Percentiles rank a stretch among this genome's conserved stretches.
These are phyloP conservation scores for Telopea speciosissima DNA, from an alignment of 177 flowering plant genomes.

Conservation along the genomic window DNA sequence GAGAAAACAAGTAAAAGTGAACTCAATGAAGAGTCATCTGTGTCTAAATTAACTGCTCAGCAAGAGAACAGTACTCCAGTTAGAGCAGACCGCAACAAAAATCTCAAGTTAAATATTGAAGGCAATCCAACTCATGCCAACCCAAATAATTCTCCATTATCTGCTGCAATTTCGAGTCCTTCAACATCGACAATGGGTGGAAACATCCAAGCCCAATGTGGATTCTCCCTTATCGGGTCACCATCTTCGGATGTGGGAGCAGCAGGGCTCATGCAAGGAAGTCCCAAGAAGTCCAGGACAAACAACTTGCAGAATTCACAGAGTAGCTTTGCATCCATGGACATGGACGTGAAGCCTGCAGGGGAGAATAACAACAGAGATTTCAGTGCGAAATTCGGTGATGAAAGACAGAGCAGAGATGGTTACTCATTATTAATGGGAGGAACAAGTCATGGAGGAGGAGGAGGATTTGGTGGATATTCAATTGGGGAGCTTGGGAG, in stretches of 20 bases:
- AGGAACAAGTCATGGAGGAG: constrained; percentile 46
- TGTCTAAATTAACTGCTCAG: constrained; percentile 28
- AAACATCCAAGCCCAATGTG: constrained; percentile 30
- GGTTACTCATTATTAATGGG: constrained; percentile 53
- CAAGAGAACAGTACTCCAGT: constrained; percentile 33
- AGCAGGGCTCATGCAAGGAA: constrained; percentile 42
- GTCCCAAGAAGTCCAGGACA: constrained; percentile 56
- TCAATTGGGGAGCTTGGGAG: constrained; percentile 67
- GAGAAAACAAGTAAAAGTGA: constrained; percentile 49
- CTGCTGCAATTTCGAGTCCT: constrained; percentile 17
- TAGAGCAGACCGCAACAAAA: constrained; percentile 24
- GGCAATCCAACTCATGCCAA: constrained; percentile 28
- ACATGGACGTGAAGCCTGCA: constrained; percentile 42
- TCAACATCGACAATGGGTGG: constrained; percentile 35
- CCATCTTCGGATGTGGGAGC: constrained; percentile 47
- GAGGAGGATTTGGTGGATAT: constrained; percentile 65
- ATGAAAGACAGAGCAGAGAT: constrained; percentile 54
- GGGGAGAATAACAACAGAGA: constrained; percentile 29
- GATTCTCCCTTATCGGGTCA: constrained; percentile 54
- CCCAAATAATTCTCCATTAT: constrained; percentile 21
- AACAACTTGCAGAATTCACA: constrained; percentile 36
- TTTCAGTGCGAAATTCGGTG: constrained; percentile 43
- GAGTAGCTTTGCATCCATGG: constrained; percentile 31
- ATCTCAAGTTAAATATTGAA: constrained; percentile 29
- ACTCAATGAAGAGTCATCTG: constrained; percentile 36